Evolutionary conservation across 2,329 filamentous ascomycete species (phyloP), one percentile per base, ranked within the genome.

Genomic region (Acephala macrosclerotiorum): DNA sequence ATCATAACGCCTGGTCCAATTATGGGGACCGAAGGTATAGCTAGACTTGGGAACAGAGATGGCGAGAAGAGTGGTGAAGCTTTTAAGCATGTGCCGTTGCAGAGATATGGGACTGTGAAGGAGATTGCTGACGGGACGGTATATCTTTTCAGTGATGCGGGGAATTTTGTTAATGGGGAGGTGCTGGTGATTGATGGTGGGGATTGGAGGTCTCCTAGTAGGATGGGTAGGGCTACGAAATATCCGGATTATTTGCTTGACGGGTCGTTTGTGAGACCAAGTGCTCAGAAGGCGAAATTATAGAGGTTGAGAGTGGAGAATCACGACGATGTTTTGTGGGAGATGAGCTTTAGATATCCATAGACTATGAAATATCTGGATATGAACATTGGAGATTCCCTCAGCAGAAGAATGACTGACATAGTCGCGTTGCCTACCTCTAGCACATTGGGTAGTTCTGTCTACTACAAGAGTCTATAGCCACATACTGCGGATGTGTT

Each of bases 121-220:
- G 95, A 99, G 75, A 94, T 99, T 74, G 91, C 94, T 0, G 95
- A 99, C 78, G 92, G 95, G 0, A 97, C 95, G 0, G 87, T 98
- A 0, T 99, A 89, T 74, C 78, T 98, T 63, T 96, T 97, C 76
- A 92, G 91, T 55, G 92, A 97, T 55, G 89, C 93, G 0, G 95
- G 90, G 0, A 93, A 90, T 76, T 97, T 92, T 77, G 88, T 98
- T 56, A 97, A 92, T 71, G 96, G 94, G 0, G 89, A 93, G 71
- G 87, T 88, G 2, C 80, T 97, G 40, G 91, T 97, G 36, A 92
- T 92, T 71, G 88, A 91, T 72, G 88, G 88, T 35, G 74, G 72
- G 18, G 64, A 71, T 18, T 76, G 73, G 74, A 68, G 74, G 20
- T 61, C 59, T 11, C 69, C 74, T 2, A 68, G 71, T 26, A 63